Conservation (phyloP, 805 yeast species). For the Saccharomycopsis babjevae region DNA sequence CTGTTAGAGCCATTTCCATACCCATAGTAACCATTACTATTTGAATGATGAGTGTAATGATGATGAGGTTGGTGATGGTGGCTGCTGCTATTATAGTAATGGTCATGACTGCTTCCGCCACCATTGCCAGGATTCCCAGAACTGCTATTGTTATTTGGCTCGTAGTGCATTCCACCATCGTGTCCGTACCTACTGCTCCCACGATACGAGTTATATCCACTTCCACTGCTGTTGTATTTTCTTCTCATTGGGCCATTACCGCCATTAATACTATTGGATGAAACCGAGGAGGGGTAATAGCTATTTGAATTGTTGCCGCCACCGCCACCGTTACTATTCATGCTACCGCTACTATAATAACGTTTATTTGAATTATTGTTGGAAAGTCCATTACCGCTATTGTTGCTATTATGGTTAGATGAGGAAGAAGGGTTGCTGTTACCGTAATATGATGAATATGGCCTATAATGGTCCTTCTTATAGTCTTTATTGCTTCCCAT, state of each 20-base stretch:
- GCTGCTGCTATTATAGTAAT: background rate
- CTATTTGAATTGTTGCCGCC: background rate
- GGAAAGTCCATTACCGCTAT: background rate
- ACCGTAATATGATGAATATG: slow-evolving; percentile 12
- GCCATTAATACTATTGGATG: background rate
- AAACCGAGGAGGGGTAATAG: slow-evolving; percentile 1
- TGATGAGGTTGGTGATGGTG: background rate
- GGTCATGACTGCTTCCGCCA: background rate
- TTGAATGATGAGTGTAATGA: slow-evolving; percentile 3
- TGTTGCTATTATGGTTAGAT: background rate
- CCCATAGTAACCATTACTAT: background rate
- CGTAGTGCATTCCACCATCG: background rate
- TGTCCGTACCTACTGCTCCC: background rate
- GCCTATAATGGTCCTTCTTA: slow-evolving; percentile 15
- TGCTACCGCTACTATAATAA: background rate
- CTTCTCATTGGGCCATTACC: slow-evolving; percentile 5
- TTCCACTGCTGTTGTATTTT: slow-evolving; percentile 3
- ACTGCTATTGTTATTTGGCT: background rate
- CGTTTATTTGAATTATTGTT: background rate
- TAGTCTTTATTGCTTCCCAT: slow-evolving; percentile 5
- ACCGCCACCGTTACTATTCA: background rate
- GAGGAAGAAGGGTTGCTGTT: background rate
- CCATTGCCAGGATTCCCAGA: background rate
- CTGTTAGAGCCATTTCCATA: slow-evolving; percentile 2
- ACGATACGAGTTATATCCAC: slow-evolving; percentile 7